Evolutionary conservation across 805 yeast genomes (phyloP).

Genomic region (Ogataea methylovora): DNA sequence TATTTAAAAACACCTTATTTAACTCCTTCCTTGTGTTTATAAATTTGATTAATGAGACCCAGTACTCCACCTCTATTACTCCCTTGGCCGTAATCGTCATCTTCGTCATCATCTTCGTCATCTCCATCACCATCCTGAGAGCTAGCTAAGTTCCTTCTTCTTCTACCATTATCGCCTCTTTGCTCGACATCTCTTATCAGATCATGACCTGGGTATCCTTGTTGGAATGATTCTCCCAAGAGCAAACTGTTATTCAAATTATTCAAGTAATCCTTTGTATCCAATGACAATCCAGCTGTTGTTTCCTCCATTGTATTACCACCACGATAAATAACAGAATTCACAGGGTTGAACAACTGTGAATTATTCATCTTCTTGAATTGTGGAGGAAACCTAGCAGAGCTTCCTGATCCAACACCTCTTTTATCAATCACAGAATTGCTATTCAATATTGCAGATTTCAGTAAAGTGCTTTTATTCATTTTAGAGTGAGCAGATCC

Average conservation of each 20-base stretch:
- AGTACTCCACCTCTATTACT: conserved; percentile 31
- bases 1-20: no score
- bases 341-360: background rate
- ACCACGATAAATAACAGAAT: conserved; percentile 11
- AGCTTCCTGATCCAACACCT: conserved; percentile 5
- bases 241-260: conserved; percentile 23
- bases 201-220: conserved; percentile 25
- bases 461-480: conserved; percentile 11
- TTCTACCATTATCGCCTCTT: conserved; percentile 1
- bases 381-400: conserved; percentile 16
- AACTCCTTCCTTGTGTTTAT: conserved; percentile 47
- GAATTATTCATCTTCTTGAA: conserved; percentile 6
- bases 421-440: conserved; percentile 9
- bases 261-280: conserved; percentile 14
- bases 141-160: background rate
- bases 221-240: conserved; percentile 38
- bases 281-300: conserved; percentile 17
- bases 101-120: conserved; percentile 28
- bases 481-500: background rate
- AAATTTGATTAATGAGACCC: conserved; percentile 76
- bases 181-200: conserved; percentile 5
- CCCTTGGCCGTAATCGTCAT: background rate
- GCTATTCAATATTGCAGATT: conserved; percentile 16
- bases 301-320: conserved; percentile 19
- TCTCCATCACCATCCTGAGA: conserved; percentile 7